A percentile compares a stretch with the other conserved stretches of the same genome.
These are phyloP conservation scores for Terfezia boudieri DNA, from an alignment of 495 filamentous ascomycete species.

Conservation along the genomic window DNA sequence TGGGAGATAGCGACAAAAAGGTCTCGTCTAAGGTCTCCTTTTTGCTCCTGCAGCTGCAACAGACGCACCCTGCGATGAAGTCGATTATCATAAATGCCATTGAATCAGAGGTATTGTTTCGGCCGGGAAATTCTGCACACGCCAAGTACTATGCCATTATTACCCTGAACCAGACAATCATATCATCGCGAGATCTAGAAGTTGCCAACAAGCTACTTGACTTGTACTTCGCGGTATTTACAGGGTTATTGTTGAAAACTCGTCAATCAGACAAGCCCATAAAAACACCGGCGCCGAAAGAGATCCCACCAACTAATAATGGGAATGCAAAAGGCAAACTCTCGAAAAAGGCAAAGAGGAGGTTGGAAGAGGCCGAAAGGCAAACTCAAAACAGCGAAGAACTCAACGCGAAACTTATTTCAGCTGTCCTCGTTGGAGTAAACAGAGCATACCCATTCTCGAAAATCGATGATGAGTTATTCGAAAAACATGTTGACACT, in stretches of 20 bases:
- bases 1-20: conserved; percentile 83
- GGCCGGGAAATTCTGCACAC: conserved; percentile 62
- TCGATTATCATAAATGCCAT: conserved; percentile 57
- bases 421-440: conserved; percentile 74
- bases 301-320: conserved; percentile 10
- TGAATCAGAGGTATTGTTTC: conserved; percentile 68
- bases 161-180: conserved; percentile 84
- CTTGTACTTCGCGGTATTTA: conserved; percentile 77
- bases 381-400: conserved; percentile 39
- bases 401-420: conserved; percentile 68
- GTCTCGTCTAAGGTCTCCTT: conserved; percentile 83
- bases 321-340: conserved; percentile 9
- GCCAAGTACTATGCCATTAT: conserved; percentile 93
- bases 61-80: conserved; percentile 83
- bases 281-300: conserved; percentile 7
- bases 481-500: conserved; percentile 58
- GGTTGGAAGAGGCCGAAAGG: conserved; percentile 28
- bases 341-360: conserved; percentile 12
- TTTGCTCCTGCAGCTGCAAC: conserved; percentile 70
- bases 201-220: conserved; percentile 63
- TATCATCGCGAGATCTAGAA: conserved; percentile 58
- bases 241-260: conserved; percentile 44
- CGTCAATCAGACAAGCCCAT: not conserved
- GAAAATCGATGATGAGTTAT: conserved; percentile 38
- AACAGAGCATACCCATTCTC: conserved; percentile 91